These are phyloP conservation scores for Tausonia pullulans DNA, from an alignment of 1,284 basidiomycete genomes.

Conservation along the genomic window DNA sequence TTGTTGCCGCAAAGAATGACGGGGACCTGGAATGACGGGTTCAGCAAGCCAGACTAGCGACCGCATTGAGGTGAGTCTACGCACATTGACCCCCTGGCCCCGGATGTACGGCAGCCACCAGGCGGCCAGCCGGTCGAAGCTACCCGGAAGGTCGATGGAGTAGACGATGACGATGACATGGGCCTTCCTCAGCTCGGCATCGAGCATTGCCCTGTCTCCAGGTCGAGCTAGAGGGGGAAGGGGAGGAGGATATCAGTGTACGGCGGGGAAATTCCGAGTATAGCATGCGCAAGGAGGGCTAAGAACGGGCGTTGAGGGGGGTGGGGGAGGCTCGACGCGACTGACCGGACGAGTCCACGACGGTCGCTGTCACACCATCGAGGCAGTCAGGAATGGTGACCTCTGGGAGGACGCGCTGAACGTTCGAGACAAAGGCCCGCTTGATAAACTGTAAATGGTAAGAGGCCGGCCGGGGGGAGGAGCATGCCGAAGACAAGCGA, in stretches of 20 bases:
- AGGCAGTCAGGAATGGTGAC: slow-evolving; percentile 93
- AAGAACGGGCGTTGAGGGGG: too few relatives aligned
- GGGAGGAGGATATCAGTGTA: slow-evolving; percentile 1
- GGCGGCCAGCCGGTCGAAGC: slow-evolving; percentile 94
- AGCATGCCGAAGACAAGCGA: neutral
- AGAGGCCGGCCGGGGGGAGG: slow-evolving; percentile 17
- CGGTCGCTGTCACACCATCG: slow-evolving; percentile 89
- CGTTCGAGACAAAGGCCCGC: slow-evolving; percentile 80
- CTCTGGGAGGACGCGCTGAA: slow-evolving; percentile 84
- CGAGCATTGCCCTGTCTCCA: slow-evolving; percentile 73
- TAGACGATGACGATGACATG: slow-evolving; percentile 98
- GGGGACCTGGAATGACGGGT: slow-evolving; percentile 51
- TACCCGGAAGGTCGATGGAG: slow-evolving; percentile 86
- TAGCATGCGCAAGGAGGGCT: slow-evolving; percentile 6
- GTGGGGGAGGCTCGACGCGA: slow-evolving; percentile 16
- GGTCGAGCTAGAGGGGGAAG: slow-evolving; percentile 46
- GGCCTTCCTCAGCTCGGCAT: slow-evolving; percentile 88
- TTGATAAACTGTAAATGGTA: slow-evolving; percentile 45
- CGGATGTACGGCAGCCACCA: slow-evolving; percentile 98
- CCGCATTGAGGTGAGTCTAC: neutral
- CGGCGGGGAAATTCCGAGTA: neutral
- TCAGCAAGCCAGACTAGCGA: neutral
- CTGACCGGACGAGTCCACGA: slow-evolving; percentile 86
- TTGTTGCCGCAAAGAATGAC: slow-evolving; percentile 98
- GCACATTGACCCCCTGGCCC: slow-evolving; percentile 14